Conservation (phyloP, 306 rosid genomes). For the Cicer cuneatum region DNA sequence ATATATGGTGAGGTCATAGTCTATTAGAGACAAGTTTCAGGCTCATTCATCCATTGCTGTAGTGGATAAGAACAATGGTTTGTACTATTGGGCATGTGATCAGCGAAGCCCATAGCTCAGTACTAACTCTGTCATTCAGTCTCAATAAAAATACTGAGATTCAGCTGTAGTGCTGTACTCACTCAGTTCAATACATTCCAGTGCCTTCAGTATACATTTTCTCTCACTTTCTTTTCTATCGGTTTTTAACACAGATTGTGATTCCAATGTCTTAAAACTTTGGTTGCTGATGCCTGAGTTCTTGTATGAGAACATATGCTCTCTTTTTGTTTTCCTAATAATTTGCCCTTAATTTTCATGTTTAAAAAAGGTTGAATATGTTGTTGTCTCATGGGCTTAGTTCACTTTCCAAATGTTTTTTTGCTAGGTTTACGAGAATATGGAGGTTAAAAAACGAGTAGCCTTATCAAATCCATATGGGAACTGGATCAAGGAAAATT, state of each 20-base stretch:
- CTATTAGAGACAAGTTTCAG: not conserved
- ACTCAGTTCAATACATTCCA: slow-evolving; percentile 7
- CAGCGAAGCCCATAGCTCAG: not conserved
- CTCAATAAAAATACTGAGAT: not conserved
- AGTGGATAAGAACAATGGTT: not conserved
- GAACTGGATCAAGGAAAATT: slow-evolving; percentile 84
- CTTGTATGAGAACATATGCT: slow-evolving; percentile 11
- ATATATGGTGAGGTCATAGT: slow-evolving; percentile 21
- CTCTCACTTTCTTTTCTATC: not conserved
- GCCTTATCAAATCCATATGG: slow-evolving; percentile 90
- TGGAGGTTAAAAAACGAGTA: slow-evolving; percentile 92
- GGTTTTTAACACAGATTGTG: slow-evolving; percentile 1
- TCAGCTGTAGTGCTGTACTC: not conserved
- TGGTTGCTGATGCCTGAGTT: slow-evolving; percentile 18
- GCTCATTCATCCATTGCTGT: not conserved
- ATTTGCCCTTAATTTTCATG: slow-evolving; percentile 8
- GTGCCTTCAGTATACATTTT: slow-evolving; percentile 7
- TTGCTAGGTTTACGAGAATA: slow-evolving; percentile 92
- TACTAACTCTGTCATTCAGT: not conserved
- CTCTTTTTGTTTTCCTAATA: slow-evolving; percentile 1
- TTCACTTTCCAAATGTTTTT: slow-evolving; percentile 43
- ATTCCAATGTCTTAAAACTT: slow-evolving; percentile 38
- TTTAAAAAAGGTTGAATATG: slow-evolving; percentile 22
- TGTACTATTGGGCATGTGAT: not conserved
- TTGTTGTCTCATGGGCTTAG: slow-evolving; percentile 14